These are phyloP conservation scores for Platanthera zijinensis DNA, from an alignment of 106 monocot genomes.

Conservation along the genomic window DNA sequence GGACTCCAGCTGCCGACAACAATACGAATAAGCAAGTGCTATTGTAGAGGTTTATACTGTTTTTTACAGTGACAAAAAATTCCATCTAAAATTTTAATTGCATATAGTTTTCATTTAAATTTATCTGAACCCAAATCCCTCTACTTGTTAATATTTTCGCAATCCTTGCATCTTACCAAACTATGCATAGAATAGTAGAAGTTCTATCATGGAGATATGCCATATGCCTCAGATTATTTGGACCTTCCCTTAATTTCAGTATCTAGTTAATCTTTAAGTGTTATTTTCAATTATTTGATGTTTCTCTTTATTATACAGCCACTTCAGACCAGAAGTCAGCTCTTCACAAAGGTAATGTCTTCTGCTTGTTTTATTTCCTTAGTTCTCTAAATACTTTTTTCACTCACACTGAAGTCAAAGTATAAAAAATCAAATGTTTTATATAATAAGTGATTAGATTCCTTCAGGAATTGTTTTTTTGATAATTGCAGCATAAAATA, in stretches of 20 bases:
- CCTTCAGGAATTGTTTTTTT: neutral
- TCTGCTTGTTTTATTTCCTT: neutral
- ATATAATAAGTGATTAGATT: slow-evolving; percentile 1
- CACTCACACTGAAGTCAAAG: neutral
- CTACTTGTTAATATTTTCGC: too few relatives aligned
- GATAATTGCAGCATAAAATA: neutral
- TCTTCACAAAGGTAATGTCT: slow-evolving; percentile 32
- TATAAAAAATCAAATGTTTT: neutral
- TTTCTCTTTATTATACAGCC: slow-evolving; percentile 33
- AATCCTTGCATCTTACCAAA: too few relatives aligned
- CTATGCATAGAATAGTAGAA: too few relatives aligned
- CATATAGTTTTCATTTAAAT: too few relatives aligned
- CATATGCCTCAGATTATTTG: neutral
- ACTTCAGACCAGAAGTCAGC: slow-evolving; percentile 42
- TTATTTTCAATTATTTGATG: neutral
- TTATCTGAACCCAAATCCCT: too few relatives aligned
- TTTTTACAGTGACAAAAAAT: too few relatives aligned
- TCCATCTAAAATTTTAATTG: too few relatives aligned
- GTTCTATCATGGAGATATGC: too few relatives aligned
- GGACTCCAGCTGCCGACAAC: too few relatives aligned
- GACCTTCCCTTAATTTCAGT: neutral
- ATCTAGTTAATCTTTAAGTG: neutral
- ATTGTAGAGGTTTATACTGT: too few relatives aligned
- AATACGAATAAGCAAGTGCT: too few relatives aligned
- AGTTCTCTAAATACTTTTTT: neutral